A percentile compares a stretch with the other conserved stretches of the same genome.
Evolutionary conservation across 148 eudicot genomes (phyloP).

Genomic region (Cornus suecica): DNA sequence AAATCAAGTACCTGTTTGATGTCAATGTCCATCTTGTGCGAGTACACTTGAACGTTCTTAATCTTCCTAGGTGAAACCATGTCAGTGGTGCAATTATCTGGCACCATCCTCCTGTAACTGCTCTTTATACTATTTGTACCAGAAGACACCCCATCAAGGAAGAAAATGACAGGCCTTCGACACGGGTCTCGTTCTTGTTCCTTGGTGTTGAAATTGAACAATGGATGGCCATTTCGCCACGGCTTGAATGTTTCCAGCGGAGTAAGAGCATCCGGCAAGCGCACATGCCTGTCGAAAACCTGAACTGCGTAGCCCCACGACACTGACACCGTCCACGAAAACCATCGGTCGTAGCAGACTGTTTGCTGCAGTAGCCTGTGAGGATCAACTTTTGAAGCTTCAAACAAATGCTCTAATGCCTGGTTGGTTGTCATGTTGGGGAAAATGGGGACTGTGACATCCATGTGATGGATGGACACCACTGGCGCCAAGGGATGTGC

Average conservation of each 20-base stretch:
- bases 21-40: conserved; percentile 42
- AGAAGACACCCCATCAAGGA: conserved; percentile 30
- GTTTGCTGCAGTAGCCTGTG: conserved; percentile 66
- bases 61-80: conserved; percentile 51
- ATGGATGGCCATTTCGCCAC: conserved; percentile 31
- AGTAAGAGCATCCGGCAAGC: conserved; percentile 44
- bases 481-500: conserved; percentile 66
- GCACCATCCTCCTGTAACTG: conserved; percentile 35
- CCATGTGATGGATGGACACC: conserved; percentile 56
- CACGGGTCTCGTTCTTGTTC: conserved; percentile 48
- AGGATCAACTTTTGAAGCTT: conserved; percentile 49
- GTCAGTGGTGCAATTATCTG: conserved; percentile 53
- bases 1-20: conserved; percentile 45
- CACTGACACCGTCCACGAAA: conserved; percentile 77
- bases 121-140: conserved; percentile 22
- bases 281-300: conserved; percentile 36
- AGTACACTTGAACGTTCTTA: conserved; percentile 46
- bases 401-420: conserved; percentile 44
- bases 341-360: conserved; percentile 74
- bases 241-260: conserved; percentile 44
- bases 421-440: conserved; percentile 44
- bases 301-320: conserved; percentile 88
- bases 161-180: conserved; percentile 54
- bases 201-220: conserved; percentile 30
- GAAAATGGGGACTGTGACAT: conserved; percentile 49